A percentile compares a stretch with the other conserved stretches of the same genome.
phyloP scores from a whole-genome alignment of 2,329 filamentous ascomycete genomes.

The Cryphonectria naterciae region DNA sequence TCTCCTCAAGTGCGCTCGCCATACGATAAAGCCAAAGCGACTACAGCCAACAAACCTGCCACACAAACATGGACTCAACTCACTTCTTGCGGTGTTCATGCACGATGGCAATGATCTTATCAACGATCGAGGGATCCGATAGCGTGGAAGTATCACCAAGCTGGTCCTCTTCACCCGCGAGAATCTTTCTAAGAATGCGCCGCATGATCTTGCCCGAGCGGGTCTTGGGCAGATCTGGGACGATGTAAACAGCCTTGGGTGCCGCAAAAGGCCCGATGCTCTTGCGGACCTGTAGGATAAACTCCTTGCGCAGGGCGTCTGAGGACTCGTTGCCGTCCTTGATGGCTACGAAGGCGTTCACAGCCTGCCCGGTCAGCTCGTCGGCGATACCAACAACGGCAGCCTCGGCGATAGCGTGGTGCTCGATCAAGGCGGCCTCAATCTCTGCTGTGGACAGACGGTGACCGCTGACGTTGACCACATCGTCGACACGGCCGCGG shows the following conservation, averaged over 20 bases:
- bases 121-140: constrained; percentile 86
- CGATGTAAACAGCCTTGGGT: constrained; percentile 88
- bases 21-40: background rate
- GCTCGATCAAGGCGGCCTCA: constrained; percentile 93
- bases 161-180: constrained; percentile 96
- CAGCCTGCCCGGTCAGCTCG: constrained; percentile 93
- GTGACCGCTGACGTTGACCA: constrained; percentile 97
- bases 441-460: constrained; percentile 97
- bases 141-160: constrained; percentile 93
- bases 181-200: constrained; percentile 93
- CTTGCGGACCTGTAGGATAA: constrained; percentile 93
- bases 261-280: constrained; percentile 97
- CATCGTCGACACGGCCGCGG: constrained; percentile 94
- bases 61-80: constrained; percentile 25
- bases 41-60: background rate
- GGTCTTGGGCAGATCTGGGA: constrained; percentile 95
- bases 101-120: constrained; percentile 84
- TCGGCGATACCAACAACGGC: constrained; percentile 93
- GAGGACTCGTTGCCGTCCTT: constrained; percentile 79
- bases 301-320: constrained; percentile 88
- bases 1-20: background rate
- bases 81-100: constrained; percentile 64
- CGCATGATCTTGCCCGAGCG: constrained; percentile 99
- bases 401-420: constrained; percentile 86
- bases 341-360: constrained; percentile 94